These are phyloP conservation scores for Colletotrichum sp. DNA, from an alignment of 2,329 filamentous ascomycete species.

Conservation along the genomic window DNA sequence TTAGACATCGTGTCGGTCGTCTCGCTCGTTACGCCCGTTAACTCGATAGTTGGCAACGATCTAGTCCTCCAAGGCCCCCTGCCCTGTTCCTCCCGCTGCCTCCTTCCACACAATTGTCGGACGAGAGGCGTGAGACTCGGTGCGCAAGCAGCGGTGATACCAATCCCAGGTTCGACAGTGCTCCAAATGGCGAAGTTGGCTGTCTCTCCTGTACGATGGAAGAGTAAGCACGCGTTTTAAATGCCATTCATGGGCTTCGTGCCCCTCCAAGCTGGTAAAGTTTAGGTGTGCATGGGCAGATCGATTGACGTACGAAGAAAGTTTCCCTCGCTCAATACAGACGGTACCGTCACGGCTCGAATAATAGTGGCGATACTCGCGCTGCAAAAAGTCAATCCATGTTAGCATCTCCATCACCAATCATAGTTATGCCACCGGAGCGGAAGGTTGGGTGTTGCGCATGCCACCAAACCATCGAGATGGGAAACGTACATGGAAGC, in stretches of 20 bases:
- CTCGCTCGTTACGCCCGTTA: neutral
- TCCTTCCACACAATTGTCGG: neutral
- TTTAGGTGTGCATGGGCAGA: neutral
- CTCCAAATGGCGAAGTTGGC: conserved; percentile 51
- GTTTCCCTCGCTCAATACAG: conserved; percentile 38
- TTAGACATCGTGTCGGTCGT: neutral
- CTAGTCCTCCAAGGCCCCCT: neutral
- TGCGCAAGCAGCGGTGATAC: conserved; percentile 40
- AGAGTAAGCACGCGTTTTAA: neutral
- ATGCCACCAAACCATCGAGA: neutral
- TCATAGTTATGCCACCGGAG: neutral
- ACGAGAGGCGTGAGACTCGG: conserved; percentile 41
- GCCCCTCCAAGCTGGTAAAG: conserved; percentile 3
- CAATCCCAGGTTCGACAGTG: conserved; percentile 47
- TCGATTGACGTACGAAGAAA: conserved; percentile 37
- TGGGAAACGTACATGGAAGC: conserved; percentile 31
- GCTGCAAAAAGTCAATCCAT: neutral
- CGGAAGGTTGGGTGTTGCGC: neutral
- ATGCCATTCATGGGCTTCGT: neutral
- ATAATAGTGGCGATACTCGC: conserved; percentile 43
- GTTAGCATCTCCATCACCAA: neutral
- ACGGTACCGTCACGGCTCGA: conserved; percentile 44
- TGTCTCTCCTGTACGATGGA: conserved; percentile 26
- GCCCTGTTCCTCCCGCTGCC: neutral
- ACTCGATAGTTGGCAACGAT: neutral